Conservation (phyloP, 1,284 basidiomycete genomes). For the Ceratobasidium theobromae region DNA sequence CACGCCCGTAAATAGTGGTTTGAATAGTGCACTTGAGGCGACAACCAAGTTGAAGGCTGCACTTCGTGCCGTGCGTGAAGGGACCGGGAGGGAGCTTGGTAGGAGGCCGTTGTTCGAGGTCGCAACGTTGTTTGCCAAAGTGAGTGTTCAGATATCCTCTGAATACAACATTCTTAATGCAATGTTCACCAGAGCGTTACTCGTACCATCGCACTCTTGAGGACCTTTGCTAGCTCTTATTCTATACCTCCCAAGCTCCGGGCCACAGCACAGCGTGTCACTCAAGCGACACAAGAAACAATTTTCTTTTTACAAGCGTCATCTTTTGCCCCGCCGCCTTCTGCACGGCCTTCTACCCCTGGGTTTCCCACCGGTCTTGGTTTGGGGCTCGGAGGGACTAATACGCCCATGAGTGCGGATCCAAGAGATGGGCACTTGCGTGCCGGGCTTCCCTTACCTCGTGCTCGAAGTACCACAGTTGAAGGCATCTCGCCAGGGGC, state of each 20-base stretch:
- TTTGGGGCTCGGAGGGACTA: constrained; percentile 35
- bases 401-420: neutral
- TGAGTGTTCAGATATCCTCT: constrained; percentile 1
- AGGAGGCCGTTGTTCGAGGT: constrained; percentile 64
- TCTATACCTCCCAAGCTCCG: constrained; percentile 60
- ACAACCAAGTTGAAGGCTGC: constrained; percentile 59
- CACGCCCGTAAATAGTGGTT: constrained; percentile 43
- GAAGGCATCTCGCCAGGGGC: constrained; percentile 47
- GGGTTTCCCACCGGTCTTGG: constrained; percentile 37
- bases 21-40: constrained; percentile 57
- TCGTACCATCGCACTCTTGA: constrained; percentile 32
- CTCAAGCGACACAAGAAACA: constrained; percentile 75
- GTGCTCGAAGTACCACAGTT: constrained; percentile 60
- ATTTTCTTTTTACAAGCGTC: constrained; percentile 76
- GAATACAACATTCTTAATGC: neutral
- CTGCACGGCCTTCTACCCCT: constrained; percentile 62
- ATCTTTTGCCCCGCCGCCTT: constrained; percentile 63
- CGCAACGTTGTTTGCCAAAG: constrained; percentile 68
- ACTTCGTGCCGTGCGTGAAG: constrained; percentile 54
- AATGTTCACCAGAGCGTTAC: constrained; percentile 30
- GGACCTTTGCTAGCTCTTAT: constrained; percentile 44
- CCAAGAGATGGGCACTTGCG: constrained; percentile 19
- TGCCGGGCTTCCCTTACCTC: constrained; percentile 52
- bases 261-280: constrained; percentile 67
- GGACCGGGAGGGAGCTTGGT: constrained; percentile 50